A percentile compares a stretch with the other conserved stretches of the same genome.
These are phyloP conservation scores for Trichoderma arundinaceum DNA, from an alignment of 2,329 filamentous ascomycete genomes.

Conservation along the genomic window DNA sequence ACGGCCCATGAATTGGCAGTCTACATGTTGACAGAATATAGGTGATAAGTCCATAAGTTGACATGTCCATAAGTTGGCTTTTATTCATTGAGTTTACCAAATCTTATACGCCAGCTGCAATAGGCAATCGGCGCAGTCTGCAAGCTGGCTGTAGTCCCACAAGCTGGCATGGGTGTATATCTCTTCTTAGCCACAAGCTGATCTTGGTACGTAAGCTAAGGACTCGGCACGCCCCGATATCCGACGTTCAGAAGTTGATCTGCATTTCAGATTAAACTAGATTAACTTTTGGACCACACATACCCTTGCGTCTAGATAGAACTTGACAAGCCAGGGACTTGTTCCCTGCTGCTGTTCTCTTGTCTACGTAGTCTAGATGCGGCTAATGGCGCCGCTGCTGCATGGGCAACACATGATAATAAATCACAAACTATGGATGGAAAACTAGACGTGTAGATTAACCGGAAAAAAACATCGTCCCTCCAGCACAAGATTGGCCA, in stretches of 20 bases:
- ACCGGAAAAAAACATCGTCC: too few relatives aligned
- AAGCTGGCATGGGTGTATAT: not conserved
- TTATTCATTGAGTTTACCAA: not conserved
- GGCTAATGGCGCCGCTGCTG: too few relatives aligned
- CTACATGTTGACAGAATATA: not conserved
- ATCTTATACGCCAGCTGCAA: too few relatives aligned
- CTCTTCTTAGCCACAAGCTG: not conserved
- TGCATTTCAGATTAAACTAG: not conserved
- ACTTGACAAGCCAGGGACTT: too few relatives aligned
- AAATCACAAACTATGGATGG: too few relatives aligned
- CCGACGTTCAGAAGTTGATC: not conserved
- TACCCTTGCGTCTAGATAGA: not conserved
- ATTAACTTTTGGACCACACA: not conserved
- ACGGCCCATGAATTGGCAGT: too few relatives aligned
- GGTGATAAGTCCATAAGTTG: not conserved
- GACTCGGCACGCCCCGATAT: not conserved
- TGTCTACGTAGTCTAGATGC: too few relatives aligned
- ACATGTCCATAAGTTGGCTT: conserved; percentile 2
- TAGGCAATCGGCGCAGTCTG: too few relatives aligned
- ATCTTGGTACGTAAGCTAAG: not conserved
- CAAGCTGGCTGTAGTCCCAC: not conserved
- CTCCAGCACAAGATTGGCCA: too few relatives aligned
- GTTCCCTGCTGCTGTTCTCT: too few relatives aligned
- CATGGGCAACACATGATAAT: too few relatives aligned
- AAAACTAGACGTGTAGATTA: too few relatives aligned